A percentile compares a stretch with the other conserved stretches of the same genome.
phyloP scores from a whole-genome alignment of 208 protist species.

The Acanthamoeba sp. region DNA sequence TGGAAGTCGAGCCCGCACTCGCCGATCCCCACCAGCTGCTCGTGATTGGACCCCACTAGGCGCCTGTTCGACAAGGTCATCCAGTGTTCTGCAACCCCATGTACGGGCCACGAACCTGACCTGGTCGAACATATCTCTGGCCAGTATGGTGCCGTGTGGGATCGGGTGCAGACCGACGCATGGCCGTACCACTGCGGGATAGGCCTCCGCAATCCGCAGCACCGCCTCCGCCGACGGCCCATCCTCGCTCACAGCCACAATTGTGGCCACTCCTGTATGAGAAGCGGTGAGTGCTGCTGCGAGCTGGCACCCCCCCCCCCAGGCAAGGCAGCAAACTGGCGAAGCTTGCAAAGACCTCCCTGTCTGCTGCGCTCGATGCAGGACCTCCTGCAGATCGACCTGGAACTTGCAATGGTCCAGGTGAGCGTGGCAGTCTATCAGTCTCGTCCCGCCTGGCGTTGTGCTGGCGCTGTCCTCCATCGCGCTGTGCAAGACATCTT shows the following conservation, averaged over 20 bases:
- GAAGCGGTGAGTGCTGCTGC: background rate
- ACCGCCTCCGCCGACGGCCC: background rate
- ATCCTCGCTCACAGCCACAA: conserved; percentile 18
- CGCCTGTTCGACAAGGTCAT: background rate
- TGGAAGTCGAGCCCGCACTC: conserved; percentile 41
- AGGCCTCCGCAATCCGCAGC: background rate
- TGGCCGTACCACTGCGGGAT: background rate
- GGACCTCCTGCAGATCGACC: background rate
- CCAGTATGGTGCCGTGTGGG: background rate
- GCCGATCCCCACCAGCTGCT: background rate
- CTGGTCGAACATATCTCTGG: background rate
- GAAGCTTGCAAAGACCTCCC: background rate
- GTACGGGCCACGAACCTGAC: background rate
- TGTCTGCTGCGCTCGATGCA: background rate
- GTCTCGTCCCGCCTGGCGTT: background rate
- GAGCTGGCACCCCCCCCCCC: no score
- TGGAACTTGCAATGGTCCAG: background rate
- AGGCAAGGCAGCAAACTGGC: no score
- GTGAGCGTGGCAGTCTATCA: background rate
- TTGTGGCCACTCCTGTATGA: background rate
- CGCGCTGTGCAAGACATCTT: background rate
- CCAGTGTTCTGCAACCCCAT: background rate
- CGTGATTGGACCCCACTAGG: background rate
- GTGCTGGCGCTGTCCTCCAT: background rate
- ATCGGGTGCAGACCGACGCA: conserved; percentile 21